Evolutionary conservation across 2,329 filamentous ascomycete species (phyloP).

Genomic region (Epichloe amarillans): DNA sequence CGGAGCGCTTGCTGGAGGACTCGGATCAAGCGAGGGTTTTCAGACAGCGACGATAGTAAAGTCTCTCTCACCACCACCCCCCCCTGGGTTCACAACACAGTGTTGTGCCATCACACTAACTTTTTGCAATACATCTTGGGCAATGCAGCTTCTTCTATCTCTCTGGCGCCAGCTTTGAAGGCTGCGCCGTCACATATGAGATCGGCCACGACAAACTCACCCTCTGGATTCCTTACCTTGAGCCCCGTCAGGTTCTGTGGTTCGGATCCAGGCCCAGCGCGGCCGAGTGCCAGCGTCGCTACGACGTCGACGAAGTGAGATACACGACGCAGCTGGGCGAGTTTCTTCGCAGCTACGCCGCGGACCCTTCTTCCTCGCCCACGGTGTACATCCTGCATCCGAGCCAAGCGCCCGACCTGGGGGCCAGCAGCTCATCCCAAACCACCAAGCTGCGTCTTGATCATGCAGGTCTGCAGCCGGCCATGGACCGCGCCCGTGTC

Average conservation of each 20-base stretch:
- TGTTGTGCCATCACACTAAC: neutral
- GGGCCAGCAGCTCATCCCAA: neutral
- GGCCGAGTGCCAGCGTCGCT: conserved; percentile 46
- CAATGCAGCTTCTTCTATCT: conserved; percentile 43
- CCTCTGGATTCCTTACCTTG: conserved; percentile 60
- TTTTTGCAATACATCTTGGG: neutral
- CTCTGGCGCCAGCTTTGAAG: conserved; percentile 38
- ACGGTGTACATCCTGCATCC: conserved; percentile 33
- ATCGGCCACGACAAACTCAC: conserved; percentile 47
- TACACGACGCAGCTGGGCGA: conserved; percentile 41
- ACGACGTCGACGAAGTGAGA: conserved; percentile 59
- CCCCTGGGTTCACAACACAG: no score
- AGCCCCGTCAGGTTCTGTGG: conserved; percentile 48
- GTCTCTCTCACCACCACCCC: conserved; percentile 10
- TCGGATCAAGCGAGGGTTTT: conserved; percentile 44
- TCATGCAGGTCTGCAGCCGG: conserved; percentile 42
- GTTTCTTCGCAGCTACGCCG: conserved; percentile 26
- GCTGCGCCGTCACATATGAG: conserved; percentile 44
- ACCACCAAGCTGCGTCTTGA: conserved; percentile 29
- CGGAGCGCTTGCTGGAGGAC: conserved; percentile 39
- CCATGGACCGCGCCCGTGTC: conserved; percentile 69
- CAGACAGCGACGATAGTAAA: conserved; percentile 44
- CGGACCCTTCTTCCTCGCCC: conserved; percentile 26
- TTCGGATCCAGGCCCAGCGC: conserved; percentile 46
- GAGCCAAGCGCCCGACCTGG: conserved; percentile 23